phyloP scores from a whole-genome alignment of 1,284 basidiomycete species.

The Filobasidium uniguttulatum region DNA sequence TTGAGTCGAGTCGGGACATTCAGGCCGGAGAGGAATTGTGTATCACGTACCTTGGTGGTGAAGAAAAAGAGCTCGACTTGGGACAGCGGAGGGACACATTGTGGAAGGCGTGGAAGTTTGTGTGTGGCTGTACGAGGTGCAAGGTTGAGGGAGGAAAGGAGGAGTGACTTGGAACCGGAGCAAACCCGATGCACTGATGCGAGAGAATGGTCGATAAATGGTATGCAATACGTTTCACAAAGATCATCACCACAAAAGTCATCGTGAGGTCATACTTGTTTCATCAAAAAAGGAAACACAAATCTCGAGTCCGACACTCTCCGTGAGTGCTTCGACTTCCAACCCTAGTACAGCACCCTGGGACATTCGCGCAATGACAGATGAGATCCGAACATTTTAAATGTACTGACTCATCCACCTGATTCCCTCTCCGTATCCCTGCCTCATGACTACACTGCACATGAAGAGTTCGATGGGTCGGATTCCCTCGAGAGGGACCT shows the following conservation, averaged over 20 bases:
- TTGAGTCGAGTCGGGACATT: background rate
- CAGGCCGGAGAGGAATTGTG: slow-evolving; percentile 4
- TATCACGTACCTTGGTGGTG: slow-evolving; percentile 5
- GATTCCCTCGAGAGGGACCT: slow-evolving; percentile 90
- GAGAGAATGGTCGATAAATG: too few species aligned
- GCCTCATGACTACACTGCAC: slow-evolving; percentile 98
- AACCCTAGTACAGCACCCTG: too few species aligned
- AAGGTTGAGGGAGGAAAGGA: background rate
- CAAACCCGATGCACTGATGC: too few species aligned
- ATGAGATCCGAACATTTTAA: too few species aligned
- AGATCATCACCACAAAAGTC: too few species aligned
- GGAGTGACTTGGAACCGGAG: too few species aligned
- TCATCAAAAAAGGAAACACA: too few species aligned
- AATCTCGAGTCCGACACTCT: too few species aligned
- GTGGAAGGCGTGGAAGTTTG: slow-evolving; percentile 6
- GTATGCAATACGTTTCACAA: too few species aligned
- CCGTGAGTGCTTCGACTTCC: too few species aligned
- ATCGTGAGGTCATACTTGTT: too few species aligned
- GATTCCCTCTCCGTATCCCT: slow-evolving; percentile 98
- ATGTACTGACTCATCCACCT: slow-evolving; percentile 35
- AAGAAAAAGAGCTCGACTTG: slow-evolving; percentile 1
- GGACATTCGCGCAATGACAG: too few species aligned
- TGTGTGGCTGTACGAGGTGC: slow-evolving; percentile 3
- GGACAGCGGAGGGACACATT: slow-evolving; percentile 2
- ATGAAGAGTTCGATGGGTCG: slow-evolving; percentile 99